Evolutionary conservation across 208 protist genomes (phyloP), one percentile per base, ranked within the genome.

Genomic region (Angomonas ambiguus): DNA sequence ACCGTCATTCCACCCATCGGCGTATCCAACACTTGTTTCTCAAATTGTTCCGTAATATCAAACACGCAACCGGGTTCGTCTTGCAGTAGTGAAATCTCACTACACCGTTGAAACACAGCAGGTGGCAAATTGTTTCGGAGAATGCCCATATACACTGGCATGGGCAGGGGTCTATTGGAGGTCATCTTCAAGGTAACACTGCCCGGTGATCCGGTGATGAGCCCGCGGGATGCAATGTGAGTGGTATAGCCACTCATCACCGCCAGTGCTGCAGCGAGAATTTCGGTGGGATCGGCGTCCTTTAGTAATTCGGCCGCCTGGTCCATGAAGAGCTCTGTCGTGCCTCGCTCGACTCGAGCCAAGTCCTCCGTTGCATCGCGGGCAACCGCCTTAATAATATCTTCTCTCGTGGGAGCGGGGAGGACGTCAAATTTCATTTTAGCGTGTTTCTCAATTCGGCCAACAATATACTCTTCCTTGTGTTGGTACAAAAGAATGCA

Each of bases 201-300:
- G 45, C 88, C 87, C 57, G 81, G 72, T 20, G 82, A 79, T 22
- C 87, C 87, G 4, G 88, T 93, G 58, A 96, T 82, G 20, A 96
- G 81, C 31, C 87, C 88, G 51, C 88, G 87, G 42, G 75, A 77
- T 24, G 67, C 86, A 69, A 94, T 93, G 68, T 88, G 87, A n/a
- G 71, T 80, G n/a, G 91, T 96, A 79, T 96, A 93, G 16, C 91
- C 88, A 64, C 87, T 96, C 85, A 93, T 93, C 24, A 96, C 86
- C n/a, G 91, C 91, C 2, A 96, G 78, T 5, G 91, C 91, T 2
- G 91, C 92, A 25, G 87, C 88, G 13, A 96, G 73, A 45, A 94
- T 94, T 53, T 93, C 88, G 32, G 79, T 82, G 35, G 85, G 83
- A 73, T 95, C 90, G 6, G 88, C 88, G 55, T 94, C 88, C 79